phyloP scores from a whole-genome alignment of 148 eudicot species.

The Fagopyrum tataricum region DNA sequence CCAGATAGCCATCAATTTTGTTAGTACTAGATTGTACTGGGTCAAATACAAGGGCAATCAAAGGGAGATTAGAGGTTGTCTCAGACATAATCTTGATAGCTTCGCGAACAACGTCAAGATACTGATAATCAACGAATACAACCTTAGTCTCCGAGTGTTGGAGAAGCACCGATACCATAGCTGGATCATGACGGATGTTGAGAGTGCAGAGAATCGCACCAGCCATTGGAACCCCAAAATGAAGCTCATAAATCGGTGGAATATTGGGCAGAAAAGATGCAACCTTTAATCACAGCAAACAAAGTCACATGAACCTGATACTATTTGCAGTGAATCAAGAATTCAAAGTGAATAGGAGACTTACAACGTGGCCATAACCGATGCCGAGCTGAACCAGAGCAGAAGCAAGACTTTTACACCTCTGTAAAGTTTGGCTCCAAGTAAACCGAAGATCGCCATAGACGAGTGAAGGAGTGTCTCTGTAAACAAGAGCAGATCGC shows the following conservation, averaged over 20 bases:
- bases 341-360: conserved; percentile 10
- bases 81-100: conserved; percentile 36
- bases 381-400: conserved; percentile 29
- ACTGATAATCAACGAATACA: conserved; percentile 48
- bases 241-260: conserved; percentile 68
- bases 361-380: conserved; percentile 44
- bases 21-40: neutral
- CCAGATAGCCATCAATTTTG: conserved; percentile 7
- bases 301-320: neutral
- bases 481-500: conserved; percentile 39
- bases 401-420: conserved; percentile 54
- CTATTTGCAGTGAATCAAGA: neutral
- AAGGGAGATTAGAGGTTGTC: conserved; percentile 33
- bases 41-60: conserved; percentile 35
- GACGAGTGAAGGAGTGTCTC: conserved; percentile 31
- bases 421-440: conserved; percentile 44
- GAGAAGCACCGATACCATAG: conserved; percentile 50
- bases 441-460: conserved; percentile 27
- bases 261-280: conserved; percentile 58
- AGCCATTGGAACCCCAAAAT: conserved; percentile 75
- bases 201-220: conserved; percentile 62
- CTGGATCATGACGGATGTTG: conserved; percentile 55
- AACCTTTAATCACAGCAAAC: conserved; percentile 61
- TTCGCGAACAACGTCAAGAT: conserved; percentile 29
- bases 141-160: conserved; percentile 56